Percentiles rank a stretch among this genome's conserved stretches.
phyloP scores from a whole-genome alignment of 176 grass and related monocot species.

The Microstegium vimineum region DNA sequence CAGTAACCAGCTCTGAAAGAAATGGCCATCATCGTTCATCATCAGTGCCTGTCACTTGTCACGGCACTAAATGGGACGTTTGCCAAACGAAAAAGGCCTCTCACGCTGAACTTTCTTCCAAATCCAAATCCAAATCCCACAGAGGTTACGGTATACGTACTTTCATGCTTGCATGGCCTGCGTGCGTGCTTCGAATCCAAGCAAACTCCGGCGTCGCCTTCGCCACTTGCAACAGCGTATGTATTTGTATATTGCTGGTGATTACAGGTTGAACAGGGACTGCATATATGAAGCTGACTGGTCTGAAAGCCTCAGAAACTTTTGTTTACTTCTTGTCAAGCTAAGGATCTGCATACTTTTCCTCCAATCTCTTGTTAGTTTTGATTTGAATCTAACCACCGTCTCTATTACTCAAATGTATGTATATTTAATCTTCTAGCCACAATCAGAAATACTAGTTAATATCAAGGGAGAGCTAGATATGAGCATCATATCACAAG shows the following conservation, averaged over 20 bases:
- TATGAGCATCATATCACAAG: not conserved
- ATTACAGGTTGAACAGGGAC: not conserved
- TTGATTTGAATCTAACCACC: not conserved
- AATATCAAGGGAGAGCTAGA: not conserved
- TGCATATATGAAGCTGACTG: not conserved
- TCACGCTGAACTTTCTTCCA: not conserved
- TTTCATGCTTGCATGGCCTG: not conserved
- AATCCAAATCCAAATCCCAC: too few relatives aligned
- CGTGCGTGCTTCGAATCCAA: not conserved
- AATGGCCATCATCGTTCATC: not conserved
- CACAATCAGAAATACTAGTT: not conserved
- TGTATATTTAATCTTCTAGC: not conserved
- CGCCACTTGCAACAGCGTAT: not conserved
- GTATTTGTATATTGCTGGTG: not conserved
- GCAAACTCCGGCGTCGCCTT: not conserved
- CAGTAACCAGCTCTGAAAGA: not conserved
- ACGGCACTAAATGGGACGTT: not conserved
- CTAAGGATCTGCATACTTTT: not conserved
- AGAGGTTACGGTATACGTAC: too few relatives aligned
- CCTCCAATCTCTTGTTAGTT: not conserved
- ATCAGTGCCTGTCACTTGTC: not conserved
- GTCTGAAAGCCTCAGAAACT: not conserved
- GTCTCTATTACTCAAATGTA: not conserved
- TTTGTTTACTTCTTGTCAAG: not conserved
- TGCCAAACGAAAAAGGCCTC: not conserved